Percentiles rank a stretch among this genome's conserved stretches.
phyloP scores from a whole-genome alignment of 345 rosid species.

The Syzygium grande region DNA sequence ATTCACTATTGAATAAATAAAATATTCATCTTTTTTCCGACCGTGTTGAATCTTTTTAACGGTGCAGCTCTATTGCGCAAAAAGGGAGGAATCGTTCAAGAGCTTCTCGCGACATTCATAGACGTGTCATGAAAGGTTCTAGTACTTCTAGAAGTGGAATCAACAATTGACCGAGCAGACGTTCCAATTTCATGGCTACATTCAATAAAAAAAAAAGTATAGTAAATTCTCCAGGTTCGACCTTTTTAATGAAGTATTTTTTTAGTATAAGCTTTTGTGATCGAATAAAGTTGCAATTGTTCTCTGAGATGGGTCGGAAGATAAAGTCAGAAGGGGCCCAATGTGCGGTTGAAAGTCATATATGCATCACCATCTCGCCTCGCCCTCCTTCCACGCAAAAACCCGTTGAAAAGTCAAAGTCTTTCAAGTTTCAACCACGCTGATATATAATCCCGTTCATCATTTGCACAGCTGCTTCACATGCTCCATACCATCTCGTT shows the following conservation, averaged over 20 bases:
- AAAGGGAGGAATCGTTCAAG: not conserved
- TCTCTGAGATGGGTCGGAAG: not conserved
- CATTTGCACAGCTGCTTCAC: not conserved
- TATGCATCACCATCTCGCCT: not conserved
- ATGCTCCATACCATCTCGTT: not conserved
- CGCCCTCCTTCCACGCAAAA: not conserved
- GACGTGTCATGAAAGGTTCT: not conserved
- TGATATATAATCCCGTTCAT: not conserved
- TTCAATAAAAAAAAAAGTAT: not conserved
- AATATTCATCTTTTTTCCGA: not conserved
- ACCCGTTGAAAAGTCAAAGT: not conserved
- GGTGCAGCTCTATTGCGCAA: not conserved
- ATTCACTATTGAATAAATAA: not conserved
- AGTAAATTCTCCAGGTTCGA: not conserved
- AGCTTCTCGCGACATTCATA: not conserved
- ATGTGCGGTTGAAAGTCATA: not conserved
- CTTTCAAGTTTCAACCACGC: not conserved
- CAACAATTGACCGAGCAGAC: not conserved
- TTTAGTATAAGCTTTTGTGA: not conserved
- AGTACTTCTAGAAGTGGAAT: not conserved
- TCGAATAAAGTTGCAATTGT: not conserved
- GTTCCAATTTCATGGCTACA: not conserved
- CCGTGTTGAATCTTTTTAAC: not conserved
- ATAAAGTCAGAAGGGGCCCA: not conserved
- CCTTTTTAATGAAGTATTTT: not conserved